Evolutionary conservation across 2,329 filamentous ascomycete genomes (phyloP), one percentile per base, ranked within the genome.

Genomic region (Scedosporium aurantiacum): DNA sequence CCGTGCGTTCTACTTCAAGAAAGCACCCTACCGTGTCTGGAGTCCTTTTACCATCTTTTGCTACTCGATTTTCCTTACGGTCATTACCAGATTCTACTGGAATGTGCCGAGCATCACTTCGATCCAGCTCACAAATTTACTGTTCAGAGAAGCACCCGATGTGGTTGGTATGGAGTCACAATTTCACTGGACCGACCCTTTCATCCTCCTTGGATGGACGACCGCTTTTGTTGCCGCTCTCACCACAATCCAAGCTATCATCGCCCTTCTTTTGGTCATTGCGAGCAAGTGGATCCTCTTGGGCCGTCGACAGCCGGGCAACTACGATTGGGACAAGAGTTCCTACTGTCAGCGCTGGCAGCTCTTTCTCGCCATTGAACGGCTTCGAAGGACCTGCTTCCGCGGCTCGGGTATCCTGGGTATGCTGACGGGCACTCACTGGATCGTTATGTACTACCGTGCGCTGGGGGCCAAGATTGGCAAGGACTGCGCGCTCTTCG

Each of bases 311-410:
- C 69, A 70, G 63, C 76, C 77, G 2, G 82, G 82, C 14, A 79
- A 78, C 63, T 82, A 82, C 65, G 79, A 82, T 68, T 84, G 81
- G 81, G 82, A 84, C 66, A 78, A 78, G 68, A 78, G 72, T 21
- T 72, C 75, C 16, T 84, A 83, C 70, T 83, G 80, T 68, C 82
- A 84, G 66, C 77, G 79, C 40, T 84, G 81, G 80, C 80, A 84
- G 66, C 66, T 83, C 7, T 80, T 79, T 66, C 72, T 83, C 2
- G 74, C 74, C 32, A 74, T 82, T 43, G 81, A 83, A 70, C 74
- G 74, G 18, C 68, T 84, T 2, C 75, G 80, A 1, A 73, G 77
- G 7, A 70, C 76, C 47, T 82, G 79, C 67, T 82, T 78, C 64
- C 75, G 76, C 3, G 76, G 78, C 1, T 67, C 77, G 27, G 81